Conservation (phyloP, 352 stramenopile species). For the Phytophthora macrochlamydospora region DNA sequence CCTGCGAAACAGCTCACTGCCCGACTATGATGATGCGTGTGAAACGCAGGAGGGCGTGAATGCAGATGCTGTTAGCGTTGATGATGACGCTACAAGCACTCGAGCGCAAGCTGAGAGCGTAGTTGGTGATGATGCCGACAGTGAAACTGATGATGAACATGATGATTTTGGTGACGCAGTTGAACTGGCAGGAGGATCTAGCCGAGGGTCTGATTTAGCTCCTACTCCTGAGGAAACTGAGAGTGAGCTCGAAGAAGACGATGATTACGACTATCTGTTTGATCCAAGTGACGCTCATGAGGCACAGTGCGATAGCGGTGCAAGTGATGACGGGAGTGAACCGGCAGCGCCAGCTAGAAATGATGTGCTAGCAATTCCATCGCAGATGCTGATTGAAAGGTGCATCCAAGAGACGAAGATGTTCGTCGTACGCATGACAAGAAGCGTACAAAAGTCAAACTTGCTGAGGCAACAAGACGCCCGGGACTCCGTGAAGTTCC, state of each 20-base stretch:
- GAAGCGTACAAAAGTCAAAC: not conserved
- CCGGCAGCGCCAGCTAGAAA: not conserved
- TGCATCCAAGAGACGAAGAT: not conserved
- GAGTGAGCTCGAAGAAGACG: not conserved
- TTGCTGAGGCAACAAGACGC: not conserved
- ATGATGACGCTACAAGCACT: not conserved
- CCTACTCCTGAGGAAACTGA: not conserved
- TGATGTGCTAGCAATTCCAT: not conserved
- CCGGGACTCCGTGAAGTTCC: not conserved
- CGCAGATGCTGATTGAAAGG: not conserved
- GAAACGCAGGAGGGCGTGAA: constrained; percentile 12
- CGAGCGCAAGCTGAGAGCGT: not conserved
- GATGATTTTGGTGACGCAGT: not conserved
- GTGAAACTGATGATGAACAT: not conserved
- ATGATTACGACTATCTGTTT: constrained; percentile 8
- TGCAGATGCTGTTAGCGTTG: not conserved
- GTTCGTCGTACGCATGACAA: not conserved
- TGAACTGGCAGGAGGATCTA: not conserved
- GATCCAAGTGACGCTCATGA: constrained; percentile 5
- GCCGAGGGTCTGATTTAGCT: not conserved
- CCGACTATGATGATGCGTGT: constrained; percentile 6
- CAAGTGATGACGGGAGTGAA: not conserved
- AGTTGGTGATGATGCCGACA: not conserved
- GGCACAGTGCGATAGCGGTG: not conserved
- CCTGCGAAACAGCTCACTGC: not conserved